phyloP scores from a whole-genome alignment of 1,284 basidiomycete genomes.

The Singerocomus rubriflavus region DNA sequence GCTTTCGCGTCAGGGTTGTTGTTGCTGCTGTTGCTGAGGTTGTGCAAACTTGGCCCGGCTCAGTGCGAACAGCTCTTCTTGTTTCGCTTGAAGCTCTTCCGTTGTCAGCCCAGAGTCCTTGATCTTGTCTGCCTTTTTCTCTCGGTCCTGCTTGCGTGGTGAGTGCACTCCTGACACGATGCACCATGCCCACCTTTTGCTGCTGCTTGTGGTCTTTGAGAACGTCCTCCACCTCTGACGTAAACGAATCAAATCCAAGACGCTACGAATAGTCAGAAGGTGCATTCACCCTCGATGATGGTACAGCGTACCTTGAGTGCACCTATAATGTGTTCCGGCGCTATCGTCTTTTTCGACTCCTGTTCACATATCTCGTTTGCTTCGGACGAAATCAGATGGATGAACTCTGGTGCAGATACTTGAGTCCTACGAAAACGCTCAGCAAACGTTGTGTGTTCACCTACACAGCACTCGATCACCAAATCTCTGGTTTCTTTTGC shows the following conservation, averaged over 20 bases:
- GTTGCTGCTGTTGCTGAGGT: conserved; percentile 30
- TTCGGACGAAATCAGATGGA: conserved; percentile 95
- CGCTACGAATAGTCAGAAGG: conserved; percentile 44
- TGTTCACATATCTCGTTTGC: conserved; percentile 98
- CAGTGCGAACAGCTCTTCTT: conserved; percentile 89
- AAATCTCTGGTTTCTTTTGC: conserved; percentile 96
- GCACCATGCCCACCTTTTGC: conserved; percentile 66
- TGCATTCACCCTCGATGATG: conserved; percentile 3
- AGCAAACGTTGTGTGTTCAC: conserved; percentile 49
- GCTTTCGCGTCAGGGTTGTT: not conserved
- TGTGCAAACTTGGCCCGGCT: conserved; percentile 74
- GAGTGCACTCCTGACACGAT: conserved; percentile 6
- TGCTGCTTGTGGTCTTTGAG: conserved; percentile 94
- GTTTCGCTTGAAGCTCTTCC: conserved; percentile 85
- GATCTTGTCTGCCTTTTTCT: conserved; percentile 86
- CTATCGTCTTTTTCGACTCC: conserved; percentile 99
- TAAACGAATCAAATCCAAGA: conserved; percentile 88
- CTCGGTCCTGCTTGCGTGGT: conserved; percentile 58
- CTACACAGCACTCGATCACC: conserved; percentile 98
- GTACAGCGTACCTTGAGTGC: conserved; percentile 81
- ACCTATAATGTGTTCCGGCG: conserved; percentile 93
- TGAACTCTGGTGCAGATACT: conserved; percentile 73
- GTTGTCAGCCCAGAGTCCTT: conserved; percentile 89
- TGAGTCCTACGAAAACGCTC: conserved; percentile 13
- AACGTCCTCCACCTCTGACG: conserved; percentile 87